These are phyloP conservation scores for Colletotrichum scovillei DNA, from an alignment of 2,329 filamentous ascomycete species.

Conservation along the genomic window DNA sequence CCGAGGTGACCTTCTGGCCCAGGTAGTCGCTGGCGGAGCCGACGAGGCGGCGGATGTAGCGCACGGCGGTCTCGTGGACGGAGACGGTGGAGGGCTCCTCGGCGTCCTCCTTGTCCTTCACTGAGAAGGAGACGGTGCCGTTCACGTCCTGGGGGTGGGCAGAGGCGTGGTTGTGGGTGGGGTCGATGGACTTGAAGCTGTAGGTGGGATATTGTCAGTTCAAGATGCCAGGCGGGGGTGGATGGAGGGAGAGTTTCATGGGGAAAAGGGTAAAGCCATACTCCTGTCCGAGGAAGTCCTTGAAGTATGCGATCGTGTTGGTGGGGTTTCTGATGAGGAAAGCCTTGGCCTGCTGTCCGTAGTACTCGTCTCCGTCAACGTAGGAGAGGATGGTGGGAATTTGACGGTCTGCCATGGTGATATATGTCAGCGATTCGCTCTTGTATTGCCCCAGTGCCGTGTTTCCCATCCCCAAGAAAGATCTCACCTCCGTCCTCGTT, in stretches of 20 bases:
- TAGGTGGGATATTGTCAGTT: conserved; percentile 37
- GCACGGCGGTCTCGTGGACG: conserved; percentile 84
- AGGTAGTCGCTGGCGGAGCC: conserved; percentile 90
- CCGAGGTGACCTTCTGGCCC: conserved; percentile 93
- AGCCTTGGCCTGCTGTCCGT: conserved; percentile 92
- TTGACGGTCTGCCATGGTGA: conserved; percentile 75
- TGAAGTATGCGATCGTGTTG: conserved; percentile 96
- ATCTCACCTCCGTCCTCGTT: conserved; percentile 89
- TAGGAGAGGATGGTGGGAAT: conserved; percentile 96
- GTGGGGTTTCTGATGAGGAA: conserved; percentile 92
- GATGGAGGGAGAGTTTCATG: background rate
- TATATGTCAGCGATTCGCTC: background rate
- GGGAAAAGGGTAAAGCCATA: conserved; percentile 56
- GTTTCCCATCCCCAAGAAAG: background rate
- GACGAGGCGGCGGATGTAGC: conserved; percentile 85
- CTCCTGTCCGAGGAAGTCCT: conserved; percentile 95
- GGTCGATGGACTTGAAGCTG: conserved; percentile 94
- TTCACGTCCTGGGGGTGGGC: conserved; percentile 85
- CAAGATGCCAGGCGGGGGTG: conserved; percentile 6
- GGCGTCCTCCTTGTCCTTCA: conserved; percentile 79
- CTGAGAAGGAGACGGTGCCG: conserved; percentile 80
- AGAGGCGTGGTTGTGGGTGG: conserved; percentile 92
- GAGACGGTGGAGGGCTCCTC: conserved; percentile 74
- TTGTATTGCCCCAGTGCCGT: conserved; percentile 52
- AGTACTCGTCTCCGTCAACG: conserved; percentile 95